These are phyloP conservation scores for Cornus suecica DNA, from an alignment of 148 eudicot genomes.

Conservation along the genomic window DNA sequence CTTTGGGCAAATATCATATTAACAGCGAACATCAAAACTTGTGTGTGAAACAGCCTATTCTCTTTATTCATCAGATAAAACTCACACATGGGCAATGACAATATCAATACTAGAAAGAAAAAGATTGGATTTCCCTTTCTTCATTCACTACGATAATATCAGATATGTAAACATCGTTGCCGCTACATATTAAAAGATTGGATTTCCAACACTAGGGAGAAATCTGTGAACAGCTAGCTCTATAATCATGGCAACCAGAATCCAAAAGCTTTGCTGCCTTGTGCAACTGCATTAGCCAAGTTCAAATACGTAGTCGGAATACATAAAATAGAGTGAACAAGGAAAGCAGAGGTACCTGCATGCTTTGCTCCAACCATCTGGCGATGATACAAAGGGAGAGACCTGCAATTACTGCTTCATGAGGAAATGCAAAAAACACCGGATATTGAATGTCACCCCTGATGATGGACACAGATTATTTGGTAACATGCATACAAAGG, in stretches of 20 bases:
- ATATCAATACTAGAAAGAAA: no score
- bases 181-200: no score
- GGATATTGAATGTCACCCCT: background rate
- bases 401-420: conserved; percentile 45
- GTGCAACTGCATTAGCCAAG: conserved; percentile 54
- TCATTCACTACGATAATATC: no score
- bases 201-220: background rate
- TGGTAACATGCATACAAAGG: background rate
- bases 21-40: no score
- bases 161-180: no score
- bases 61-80: no score
- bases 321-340: background rate
- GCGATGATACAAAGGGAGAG: conserved; percentile 92
- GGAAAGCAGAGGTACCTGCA: conserved; percentile 55
- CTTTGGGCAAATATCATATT: no score
- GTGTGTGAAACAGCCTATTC: no score
- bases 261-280: conserved; percentile 92
- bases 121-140: no score
- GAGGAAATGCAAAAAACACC: background rate
- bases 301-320: background rate
- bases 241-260: conserved; percentile 48
- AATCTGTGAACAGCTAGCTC: background rate
- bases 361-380: conserved; percentile 88
- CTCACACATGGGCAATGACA: no score
- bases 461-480: background rate